Percentiles rank a stretch among this genome's conserved stretches.
phyloP scores from a whole-genome alignment of 345 rosid genomes.

The Citrus cavaleriei region DNA sequence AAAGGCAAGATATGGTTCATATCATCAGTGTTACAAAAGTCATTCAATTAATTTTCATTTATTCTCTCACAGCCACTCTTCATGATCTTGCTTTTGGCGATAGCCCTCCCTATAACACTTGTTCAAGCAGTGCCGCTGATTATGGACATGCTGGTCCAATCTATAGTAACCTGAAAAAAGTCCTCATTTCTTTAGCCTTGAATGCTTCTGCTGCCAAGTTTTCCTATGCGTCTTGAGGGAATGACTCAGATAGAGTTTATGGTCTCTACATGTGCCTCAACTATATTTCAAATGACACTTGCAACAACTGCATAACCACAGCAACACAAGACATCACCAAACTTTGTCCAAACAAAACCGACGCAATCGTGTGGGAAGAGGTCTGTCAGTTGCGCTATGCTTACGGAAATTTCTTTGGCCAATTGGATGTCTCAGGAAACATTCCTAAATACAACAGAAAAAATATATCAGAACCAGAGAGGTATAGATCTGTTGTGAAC shows the following conservation, averaged over 20 bases:
- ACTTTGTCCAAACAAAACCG: conserved; percentile 19
- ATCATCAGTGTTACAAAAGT: neutral
- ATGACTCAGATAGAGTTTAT: conserved; percentile 14
- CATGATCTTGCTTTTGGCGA: conserved; percentile 12
- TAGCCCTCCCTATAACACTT: conserved; percentile 11
- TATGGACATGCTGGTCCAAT: neutral
- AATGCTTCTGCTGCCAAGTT: conserved; percentile 17
- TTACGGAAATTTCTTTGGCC: conserved; percentile 19
- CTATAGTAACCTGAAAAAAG: neutral
- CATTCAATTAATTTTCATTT: neutral
- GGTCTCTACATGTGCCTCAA: conserved; percentile 38
- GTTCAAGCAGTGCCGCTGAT: neutral
- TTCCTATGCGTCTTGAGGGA: conserved; percentile 16
- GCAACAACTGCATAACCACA: conserved; percentile 10
- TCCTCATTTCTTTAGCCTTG: neutral
- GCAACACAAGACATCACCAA: conserved; percentile 20
- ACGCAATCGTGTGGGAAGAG: conserved; percentile 39
- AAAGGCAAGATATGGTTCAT: neutral
- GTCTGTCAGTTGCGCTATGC: conserved; percentile 35
- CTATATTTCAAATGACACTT: conserved; percentile 5
- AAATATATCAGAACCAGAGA: conserved; percentile 22
- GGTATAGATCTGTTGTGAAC: conserved; percentile 18
- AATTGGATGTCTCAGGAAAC: conserved; percentile 27
- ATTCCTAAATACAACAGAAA: neutral
- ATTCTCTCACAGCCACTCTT: neutral